A percentile compares a stretch with the other conserved stretches of the same genome.
These are phyloP conservation scores for Entrophospora sp. DNA, from an alignment of 192 early-diverging fungal species.

Conservation along the genomic window DNA sequence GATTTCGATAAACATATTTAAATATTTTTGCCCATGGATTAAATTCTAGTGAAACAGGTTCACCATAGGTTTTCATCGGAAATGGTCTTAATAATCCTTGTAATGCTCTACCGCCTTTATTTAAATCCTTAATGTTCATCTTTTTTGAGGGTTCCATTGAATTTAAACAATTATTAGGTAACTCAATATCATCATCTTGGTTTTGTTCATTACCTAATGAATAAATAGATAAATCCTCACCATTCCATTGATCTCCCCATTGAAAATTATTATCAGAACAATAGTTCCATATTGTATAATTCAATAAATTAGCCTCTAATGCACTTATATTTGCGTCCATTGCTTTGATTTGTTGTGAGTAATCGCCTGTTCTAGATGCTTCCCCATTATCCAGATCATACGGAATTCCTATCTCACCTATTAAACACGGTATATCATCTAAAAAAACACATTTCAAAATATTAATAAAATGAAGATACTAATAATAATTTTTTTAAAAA, in stretches of 20 bases:
- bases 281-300: slow-evolving; percentile 88
- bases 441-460: slow-evolving; percentile 27
- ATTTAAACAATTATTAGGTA: too few relatives aligned
- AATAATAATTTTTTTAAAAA: slow-evolving; percentile 44
- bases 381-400: slow-evolving; percentile 72
- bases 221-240: slow-evolving; percentile 75
- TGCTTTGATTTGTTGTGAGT: slow-evolving; percentile 61
- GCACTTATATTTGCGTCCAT: slow-evolving; percentile 65
- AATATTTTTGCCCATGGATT: slow-evolving; percentile 26
- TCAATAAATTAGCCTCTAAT: slow-evolving; percentile 62
- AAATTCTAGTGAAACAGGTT: slow-evolving; percentile 26
- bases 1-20: slow-evolving; percentile 26
- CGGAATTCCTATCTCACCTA: slow-evolving; percentile 79
- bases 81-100: slow-evolving; percentile 28
- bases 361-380: slow-evolving; percentile 66
- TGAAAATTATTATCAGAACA: slow-evolving; percentile 68
- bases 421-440: slow-evolving; percentile 41
- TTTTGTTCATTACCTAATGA: slow-evolving; percentile 38
- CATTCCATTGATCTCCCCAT: slow-evolving; percentile 79
- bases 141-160: slow-evolving; percentile 42
- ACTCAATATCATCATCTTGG: too few relatives aligned
- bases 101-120: slow-evolving; percentile 26
- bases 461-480: slow-evolving; percentile 50
- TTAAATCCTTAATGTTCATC: slow-evolving; percentile 30
- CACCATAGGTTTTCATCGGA: slow-evolving; percentile 29